phyloP scores from a whole-genome alignment of 257 asterid species.

The Nicotiana otophora region DNA sequence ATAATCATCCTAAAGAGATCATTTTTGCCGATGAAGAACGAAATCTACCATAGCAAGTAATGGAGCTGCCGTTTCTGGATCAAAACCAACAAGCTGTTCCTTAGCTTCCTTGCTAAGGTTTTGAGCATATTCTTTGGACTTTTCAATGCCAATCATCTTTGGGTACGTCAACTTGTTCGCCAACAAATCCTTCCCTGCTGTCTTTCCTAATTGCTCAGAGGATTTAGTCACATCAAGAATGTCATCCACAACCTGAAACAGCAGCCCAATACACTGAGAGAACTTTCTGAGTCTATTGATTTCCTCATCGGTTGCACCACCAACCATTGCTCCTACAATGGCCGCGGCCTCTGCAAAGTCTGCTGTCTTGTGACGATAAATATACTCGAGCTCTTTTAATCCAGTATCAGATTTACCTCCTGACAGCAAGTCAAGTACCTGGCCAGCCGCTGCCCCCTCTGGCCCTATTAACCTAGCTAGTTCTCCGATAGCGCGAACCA shows the following conservation, averaged over 20 bases:
- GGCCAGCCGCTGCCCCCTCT: slow-evolving; percentile 49
- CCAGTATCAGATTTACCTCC: slow-evolving; percentile 39
- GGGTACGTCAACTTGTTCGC: slow-evolving; percentile 56
- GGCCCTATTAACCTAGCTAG: slow-evolving; percentile 41
- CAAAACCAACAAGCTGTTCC: slow-evolving; percentile 42
- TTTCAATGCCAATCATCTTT: slow-evolving; percentile 45
- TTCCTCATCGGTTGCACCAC: slow-evolving; percentile 41
- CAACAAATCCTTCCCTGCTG: slow-evolving; percentile 56
- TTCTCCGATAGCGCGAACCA: slow-evolving; percentile 32
- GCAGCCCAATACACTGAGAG: slow-evolving; percentile 40
- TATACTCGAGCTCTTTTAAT: slow-evolving; percentile 39
- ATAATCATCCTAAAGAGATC: not conserved
- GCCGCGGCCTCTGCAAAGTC: slow-evolving; percentile 43
- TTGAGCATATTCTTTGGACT: slow-evolving; percentile 54
- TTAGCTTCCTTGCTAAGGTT: slow-evolving; percentile 39
- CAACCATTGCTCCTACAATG: slow-evolving; percentile 50
- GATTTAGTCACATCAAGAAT: slow-evolving; percentile 60
- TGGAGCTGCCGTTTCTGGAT: slow-evolving; percentile 35
- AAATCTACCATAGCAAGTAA: slow-evolving; percentile 51
- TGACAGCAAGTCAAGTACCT: slow-evolving; percentile 40
- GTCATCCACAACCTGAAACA: slow-evolving; percentile 60
- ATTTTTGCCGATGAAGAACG: slow-evolving; percentile 45
- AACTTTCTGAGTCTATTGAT: slow-evolving; percentile 41
- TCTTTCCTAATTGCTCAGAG: slow-evolving; percentile 51
- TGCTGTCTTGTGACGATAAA: slow-evolving; percentile 53